A percentile compares a stretch with the other conserved stretches of the same genome.
Evolutionary conservation across 805 yeast species (phyloP).

Genomic region (Hanseniaspora pseudoguilliermondii): DNA sequence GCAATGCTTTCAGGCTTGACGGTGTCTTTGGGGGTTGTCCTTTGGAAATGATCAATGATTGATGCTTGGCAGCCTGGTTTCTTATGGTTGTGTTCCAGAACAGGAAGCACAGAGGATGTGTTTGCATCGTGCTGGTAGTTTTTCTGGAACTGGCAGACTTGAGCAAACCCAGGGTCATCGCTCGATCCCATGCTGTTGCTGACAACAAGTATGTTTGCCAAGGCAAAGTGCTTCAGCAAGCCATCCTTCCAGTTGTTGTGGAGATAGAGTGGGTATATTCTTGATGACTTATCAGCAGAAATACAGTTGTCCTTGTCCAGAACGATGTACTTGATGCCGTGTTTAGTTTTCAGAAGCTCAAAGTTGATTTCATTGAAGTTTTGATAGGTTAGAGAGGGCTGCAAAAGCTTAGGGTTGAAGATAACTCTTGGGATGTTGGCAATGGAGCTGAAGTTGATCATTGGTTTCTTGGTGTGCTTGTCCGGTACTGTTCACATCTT

Average conservation of each 20-base stretch:
- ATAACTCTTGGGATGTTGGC: constrained; percentile 49
- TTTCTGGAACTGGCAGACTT: neutral
- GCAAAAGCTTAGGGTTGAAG: constrained; percentile 50
- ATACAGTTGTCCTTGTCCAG: constrained; percentile 93
- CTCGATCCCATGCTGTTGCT: constrained; percentile 88
- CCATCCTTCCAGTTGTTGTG: constrained; percentile 36
- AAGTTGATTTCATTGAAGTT: constrained; percentile 46
- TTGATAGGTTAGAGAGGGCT: constrained; percentile 47
- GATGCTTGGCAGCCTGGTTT: constrained; percentile 73
- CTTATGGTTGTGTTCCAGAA: constrained; percentile 34
- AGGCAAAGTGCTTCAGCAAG: constrained; percentile 40
- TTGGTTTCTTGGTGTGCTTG: neutral
- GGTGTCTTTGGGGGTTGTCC: constrained; percentile 32
- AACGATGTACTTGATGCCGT: constrained; percentile 57
- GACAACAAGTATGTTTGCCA: constrained; percentile 50
- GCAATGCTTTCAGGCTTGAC: constrained; percentile 42
- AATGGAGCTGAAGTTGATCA: constrained; percentile 60
- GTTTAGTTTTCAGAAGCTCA: constrained; percentile 15
- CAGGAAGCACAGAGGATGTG: constrained; percentile 19
- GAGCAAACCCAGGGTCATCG: constrained; percentile 45
- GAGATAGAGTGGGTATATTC: constrained; percentile 63
- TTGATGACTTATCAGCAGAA: constrained; percentile 67
- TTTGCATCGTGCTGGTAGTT: constrained; percentile 53
- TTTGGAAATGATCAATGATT: constrained; percentile 45
- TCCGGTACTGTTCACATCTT: neutral